These are phyloP conservation scores for Stagonosporopsis chrysanthemi DNA, from an alignment of 2,329 filamentous ascomycete genomes.

Conservation along the genomic window DNA sequence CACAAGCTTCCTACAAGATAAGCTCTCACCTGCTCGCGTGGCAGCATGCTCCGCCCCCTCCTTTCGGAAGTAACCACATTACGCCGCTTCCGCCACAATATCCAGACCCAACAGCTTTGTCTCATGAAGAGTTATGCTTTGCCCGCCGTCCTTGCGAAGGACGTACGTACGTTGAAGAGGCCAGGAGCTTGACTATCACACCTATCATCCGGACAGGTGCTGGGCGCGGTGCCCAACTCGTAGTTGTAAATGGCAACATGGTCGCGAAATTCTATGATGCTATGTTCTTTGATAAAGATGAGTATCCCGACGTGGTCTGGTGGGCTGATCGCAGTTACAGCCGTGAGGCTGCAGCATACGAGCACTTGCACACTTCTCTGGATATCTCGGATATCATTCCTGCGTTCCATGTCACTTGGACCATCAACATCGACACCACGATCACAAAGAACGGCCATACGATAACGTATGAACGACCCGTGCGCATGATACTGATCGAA, in stretches of 20 bases:
- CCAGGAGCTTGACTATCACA: neutral
- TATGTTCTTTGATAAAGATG: neutral
- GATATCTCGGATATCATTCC: neutral
- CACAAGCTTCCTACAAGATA: no score
- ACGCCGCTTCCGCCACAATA: no score
- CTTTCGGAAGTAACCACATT: no score
- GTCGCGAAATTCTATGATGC: slow-evolving; percentile 2
- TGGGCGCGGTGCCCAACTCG: neutral
- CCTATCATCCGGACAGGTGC: neutral
- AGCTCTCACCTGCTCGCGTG: no score
- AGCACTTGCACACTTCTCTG: neutral
- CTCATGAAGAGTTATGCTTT: neutral
- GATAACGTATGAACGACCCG: neutral
- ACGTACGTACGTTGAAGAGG: neutral
- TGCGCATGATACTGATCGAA: neutral
- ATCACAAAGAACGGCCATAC: neutral
- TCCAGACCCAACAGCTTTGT: neutral
- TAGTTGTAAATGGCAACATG: neutral
- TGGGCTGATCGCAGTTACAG: neutral
- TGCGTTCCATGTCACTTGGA: neutral
- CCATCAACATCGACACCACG: neutral
- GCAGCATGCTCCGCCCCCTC: no score
- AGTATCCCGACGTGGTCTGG: neutral
- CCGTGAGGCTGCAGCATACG: neutral
- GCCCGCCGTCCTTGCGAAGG: neutral